Evolutionary conservation across 345 rosid genomes (phyloP), one percentile per base, ranked within the genome.

Genomic region (Arabis hirsuta): DNA sequence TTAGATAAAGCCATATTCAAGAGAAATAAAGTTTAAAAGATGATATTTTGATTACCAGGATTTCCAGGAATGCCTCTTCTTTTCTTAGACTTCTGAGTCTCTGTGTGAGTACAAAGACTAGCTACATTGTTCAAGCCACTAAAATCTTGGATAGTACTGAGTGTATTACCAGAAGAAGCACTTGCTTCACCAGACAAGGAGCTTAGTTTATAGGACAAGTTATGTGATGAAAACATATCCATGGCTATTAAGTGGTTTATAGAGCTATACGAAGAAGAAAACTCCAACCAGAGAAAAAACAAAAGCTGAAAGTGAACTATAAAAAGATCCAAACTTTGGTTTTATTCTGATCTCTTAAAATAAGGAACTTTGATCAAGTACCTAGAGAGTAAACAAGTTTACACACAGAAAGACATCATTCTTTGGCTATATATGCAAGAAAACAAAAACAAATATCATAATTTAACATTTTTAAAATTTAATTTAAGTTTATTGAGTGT

Each of bases 51-150:
- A 4, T 71, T 75, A 88, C 98, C 98, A 74, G 97, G 97, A 76
- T 93, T 90, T 11, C 98, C 96, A 20, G 98, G 98, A 65, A 87
- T 84, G 82, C 84, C 87, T 82, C 98, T 81, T 38, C 88, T 90
- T 86, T 88, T 93, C 87, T 85, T 90, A 68, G 65, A 43, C 79
- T 84, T 90, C 19, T 80, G 85, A 48, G 80, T 81, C 48, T 71
- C 87, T 14, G 57, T 41, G 53, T 80, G 83, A 4, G 81, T 74
- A 54, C 73, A 52, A 43, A 74, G 31, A 74, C 75, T 67, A 19
- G 60, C 57, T 7, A 78, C 62, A 36, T 76, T 82, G 75, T 78
- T 80, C 53, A 84, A 78, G 81, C 72, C 58, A 71, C 77, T 68
- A 34, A 88, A 81, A 62, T 85, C 86, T 51, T 84, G 83, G 72